Evolutionary conservation across 495 filamentous ascomycete genomes (phyloP).

Genomic region (Neurospora africana): DNA sequence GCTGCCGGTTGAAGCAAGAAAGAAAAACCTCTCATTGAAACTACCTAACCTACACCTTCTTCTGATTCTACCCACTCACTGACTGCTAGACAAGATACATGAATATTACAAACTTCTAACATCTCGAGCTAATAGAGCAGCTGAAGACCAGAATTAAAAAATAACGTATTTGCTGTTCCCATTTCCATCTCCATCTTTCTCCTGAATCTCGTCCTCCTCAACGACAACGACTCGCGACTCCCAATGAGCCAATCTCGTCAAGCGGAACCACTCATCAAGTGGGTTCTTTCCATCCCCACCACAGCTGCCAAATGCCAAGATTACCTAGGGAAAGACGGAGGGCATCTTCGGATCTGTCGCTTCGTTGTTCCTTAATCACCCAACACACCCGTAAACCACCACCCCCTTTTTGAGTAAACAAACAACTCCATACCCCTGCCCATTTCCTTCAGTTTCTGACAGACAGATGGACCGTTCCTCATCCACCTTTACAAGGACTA

Average conservation of each 20-base stretch:
- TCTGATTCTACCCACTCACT: background rate
- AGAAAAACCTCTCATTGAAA: background rate
- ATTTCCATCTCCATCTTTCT: background rate
- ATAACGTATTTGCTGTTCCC: background rate
- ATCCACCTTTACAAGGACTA: background rate
- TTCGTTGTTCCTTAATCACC: background rate
- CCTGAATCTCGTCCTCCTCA: background rate
- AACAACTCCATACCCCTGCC: background rate
- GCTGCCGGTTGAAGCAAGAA: background rate
- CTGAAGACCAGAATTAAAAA: background rate
- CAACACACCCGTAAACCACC: background rate
- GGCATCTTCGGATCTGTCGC: background rate
- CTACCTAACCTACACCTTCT: background rate
- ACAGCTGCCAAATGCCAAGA: background rate
- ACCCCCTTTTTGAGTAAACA: background rate
- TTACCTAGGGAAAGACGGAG: background rate
- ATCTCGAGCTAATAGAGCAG: background rate
- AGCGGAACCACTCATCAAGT: background rate
- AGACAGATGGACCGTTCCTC: background rate
- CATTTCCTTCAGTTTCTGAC: background rate
- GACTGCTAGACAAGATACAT: background rate
- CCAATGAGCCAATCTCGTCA: background rate
- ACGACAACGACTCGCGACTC: background rate
- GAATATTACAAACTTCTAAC: background rate
- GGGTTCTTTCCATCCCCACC: background rate